A percentile compares a stretch with the other conserved stretches of the same genome.
Conservation (phyloP, 768 basidiomycete genomes). For the Xerocomus spinulosus region DNA sequence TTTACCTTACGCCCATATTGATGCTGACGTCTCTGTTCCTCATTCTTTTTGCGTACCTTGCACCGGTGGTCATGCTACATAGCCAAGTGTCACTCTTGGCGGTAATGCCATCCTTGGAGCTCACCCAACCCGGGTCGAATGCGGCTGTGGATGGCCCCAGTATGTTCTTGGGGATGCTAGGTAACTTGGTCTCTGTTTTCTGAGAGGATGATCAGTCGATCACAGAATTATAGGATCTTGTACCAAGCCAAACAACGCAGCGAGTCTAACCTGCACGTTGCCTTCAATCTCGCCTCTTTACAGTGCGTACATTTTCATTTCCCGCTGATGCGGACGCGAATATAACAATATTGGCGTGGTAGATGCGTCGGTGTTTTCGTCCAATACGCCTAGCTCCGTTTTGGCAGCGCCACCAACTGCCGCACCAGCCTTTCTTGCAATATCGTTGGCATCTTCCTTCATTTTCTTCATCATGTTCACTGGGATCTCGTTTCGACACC, state of each 20-base stretch:
- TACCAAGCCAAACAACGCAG: conserved; percentile 45
- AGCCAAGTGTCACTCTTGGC: conserved; percentile 60
- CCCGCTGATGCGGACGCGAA: neutral
- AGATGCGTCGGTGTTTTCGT: conserved; percentile 66
- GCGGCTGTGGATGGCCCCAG: conserved; percentile 58
- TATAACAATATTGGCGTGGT: neutral
- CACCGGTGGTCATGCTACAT: conserved; percentile 58
- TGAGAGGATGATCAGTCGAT: neutral
- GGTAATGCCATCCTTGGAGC: conserved; percentile 51
- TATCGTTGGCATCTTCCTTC: conserved; percentile 52
- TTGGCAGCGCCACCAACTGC: conserved; percentile 57
- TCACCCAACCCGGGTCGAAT: conserved; percentile 34
- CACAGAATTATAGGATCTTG: conserved; percentile 56
- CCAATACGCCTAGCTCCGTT: conserved; percentile 48
- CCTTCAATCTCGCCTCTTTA: conserved; percentile 56
- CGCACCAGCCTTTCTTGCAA: conserved; percentile 60
- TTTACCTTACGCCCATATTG: conserved; percentile 65
- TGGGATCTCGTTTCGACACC: conserved; percentile 59
- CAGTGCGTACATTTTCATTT: conserved; percentile 38
- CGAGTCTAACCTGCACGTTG: conserved; percentile 49
- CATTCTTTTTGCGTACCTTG: conserved; percentile 61
- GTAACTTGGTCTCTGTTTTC: conserved; percentile 36
- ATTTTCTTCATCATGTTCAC: conserved; percentile 66
- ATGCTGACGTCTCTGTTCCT: conserved; percentile 64
- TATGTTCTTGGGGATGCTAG: conserved; percentile 61